A percentile compares a stretch with the other conserved stretches of the same genome.
Evolutionary conservation across 2,329 filamentous ascomycete genomes (phyloP).

Genomic region (Verticillium longisporum): DNA sequence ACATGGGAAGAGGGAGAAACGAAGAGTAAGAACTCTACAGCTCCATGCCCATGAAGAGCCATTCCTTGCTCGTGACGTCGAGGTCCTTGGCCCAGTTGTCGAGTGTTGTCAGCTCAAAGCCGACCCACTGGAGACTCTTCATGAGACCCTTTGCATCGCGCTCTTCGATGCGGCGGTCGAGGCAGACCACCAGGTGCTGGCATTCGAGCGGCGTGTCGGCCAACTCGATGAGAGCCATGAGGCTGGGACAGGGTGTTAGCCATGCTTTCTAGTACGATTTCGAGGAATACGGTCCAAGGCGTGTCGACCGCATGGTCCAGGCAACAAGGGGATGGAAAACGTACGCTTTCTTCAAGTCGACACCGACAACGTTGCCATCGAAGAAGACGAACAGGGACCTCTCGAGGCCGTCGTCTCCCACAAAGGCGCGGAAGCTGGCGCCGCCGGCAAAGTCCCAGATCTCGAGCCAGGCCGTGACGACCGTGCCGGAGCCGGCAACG

Average conservation of each 20-base stretch:
- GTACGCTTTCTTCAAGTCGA: slow-evolving; percentile 83
- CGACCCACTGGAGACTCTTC: slow-evolving; percentile 87
- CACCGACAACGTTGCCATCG: slow-evolving; percentile 60
- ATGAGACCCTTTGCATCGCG: slow-evolving; percentile 60
- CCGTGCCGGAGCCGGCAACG: slow-evolving; percentile 13
- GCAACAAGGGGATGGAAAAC: slow-evolving; percentile 22
- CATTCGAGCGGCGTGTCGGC: slow-evolving; percentile 72
- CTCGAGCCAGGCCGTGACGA: slow-evolving; percentile 61
- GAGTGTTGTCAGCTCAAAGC: slow-evolving; percentile 76
- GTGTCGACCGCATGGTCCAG: no score
- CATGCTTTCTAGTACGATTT: no score
- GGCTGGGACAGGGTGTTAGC: slow-evolving; percentile 40
- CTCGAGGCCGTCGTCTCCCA: slow-evolving; percentile 62
- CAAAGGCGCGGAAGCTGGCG: slow-evolving; percentile 79
- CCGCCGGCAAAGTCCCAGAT: slow-evolving; percentile 83
- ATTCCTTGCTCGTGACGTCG: slow-evolving; percentile 66
- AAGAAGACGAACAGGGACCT: slow-evolving; percentile 86
- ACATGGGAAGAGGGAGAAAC: not conserved
- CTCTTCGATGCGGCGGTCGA: slow-evolving; percentile 63
- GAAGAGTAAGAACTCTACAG: slow-evolving; percentile 38
- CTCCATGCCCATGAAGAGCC: slow-evolving; percentile 88
- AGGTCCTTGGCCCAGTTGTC: slow-evolving; percentile 63
- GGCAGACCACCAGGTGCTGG: slow-evolving; percentile 69
- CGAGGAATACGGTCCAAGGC: no score
- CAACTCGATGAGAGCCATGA: slow-evolving; percentile 87